Conservation (phyloP, 345 rosid species). For the Euphorbia pulcherrima region DNA sequence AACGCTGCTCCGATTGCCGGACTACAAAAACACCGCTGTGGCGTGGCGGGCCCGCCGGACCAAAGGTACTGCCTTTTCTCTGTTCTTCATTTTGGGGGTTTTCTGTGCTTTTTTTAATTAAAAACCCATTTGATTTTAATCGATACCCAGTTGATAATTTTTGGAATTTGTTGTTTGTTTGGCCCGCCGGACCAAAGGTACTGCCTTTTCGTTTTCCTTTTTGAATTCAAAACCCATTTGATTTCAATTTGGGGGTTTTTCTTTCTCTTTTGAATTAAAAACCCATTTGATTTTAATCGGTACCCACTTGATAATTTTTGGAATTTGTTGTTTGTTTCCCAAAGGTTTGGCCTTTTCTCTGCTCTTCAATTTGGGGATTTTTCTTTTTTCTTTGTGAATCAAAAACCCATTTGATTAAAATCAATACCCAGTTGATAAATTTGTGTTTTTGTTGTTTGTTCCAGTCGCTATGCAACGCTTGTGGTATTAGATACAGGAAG, state of each 20-base stretch:
- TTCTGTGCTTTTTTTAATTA: not conserved
- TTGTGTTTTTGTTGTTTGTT: not conserved
- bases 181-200: no score
- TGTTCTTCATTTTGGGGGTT: not conserved
- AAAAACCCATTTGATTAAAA: not conserved
- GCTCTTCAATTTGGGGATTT: not conserved
- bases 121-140: not conserved
- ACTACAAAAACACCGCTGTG: constrained; percentile 84
- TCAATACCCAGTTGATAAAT: not conserved
- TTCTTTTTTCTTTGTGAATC: not conserved
- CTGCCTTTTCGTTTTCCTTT: no score
- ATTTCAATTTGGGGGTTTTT: not conserved
- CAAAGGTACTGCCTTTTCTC: constrained; percentile 44
- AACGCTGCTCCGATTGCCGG: constrained; percentile 61
- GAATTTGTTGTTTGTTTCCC: no score
- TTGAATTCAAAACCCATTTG: not conserved
- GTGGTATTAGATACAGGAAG: constrained; percentile 82
- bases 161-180: no score
- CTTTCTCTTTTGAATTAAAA: not conserved
- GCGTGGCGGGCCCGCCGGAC: constrained; percentile 91
- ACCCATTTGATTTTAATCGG: not conserved
- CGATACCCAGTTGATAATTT: not conserved
- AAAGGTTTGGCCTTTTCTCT: constrained; percentile 37
- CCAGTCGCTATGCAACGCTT: constrained; percentile 89
- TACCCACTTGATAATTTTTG: not conserved